A percentile compares a stretch with the other conserved stretches of the same genome.
Conservation (phyloP, 805 yeast species). For the Sugiyamaella smithiae region DNA sequence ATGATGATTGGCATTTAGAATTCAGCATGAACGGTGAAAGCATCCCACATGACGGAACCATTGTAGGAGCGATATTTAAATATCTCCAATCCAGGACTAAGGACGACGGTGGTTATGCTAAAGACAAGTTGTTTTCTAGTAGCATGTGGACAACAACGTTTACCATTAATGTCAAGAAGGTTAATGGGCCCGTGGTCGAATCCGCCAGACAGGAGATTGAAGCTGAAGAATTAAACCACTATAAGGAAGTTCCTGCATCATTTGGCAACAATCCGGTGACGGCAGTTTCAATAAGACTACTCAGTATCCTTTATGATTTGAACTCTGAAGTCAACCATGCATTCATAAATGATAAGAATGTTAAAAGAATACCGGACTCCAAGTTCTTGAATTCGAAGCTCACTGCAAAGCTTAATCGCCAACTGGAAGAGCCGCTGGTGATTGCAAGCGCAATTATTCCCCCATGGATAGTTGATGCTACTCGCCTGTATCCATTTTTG, state of each 20-base stretch:
- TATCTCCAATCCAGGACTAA: slow-evolving; percentile 15
- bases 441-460: slow-evolving; percentile 88
- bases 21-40: slow-evolving; percentile 57
- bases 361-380: slow-evolving; percentile 20
- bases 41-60: slow-evolving; percentile 64
- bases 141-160: slow-evolving; percentile 58
- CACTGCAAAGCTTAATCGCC: slow-evolving; percentile 81
- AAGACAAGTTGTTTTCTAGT: slow-evolving; percentile 14
- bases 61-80: slow-evolving; percentile 62
- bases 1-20: slow-evolving; percentile 45
- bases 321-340: slow-evolving; percentile 26
- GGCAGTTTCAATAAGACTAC: slow-evolving; percentile 25
- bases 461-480: slow-evolving; percentile 74
- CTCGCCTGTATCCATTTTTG: slow-evolving; percentile 72
- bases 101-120: slow-evolving; percentile 12
- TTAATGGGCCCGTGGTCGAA: slow-evolving; percentile 16
- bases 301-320: slow-evolving; percentile 28
- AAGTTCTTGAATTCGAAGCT: slow-evolving; percentile 71
- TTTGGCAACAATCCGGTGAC: slow-evolving; percentile 24
- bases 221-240: slow-evolving; percentile 25
- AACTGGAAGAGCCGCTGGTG: slow-evolving; percentile 82
- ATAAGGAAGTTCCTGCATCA: slow-evolving; percentile 23
- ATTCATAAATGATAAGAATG: slow-evolving; percentile 2
- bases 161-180: slow-evolving; percentile 45
- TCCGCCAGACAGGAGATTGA: slow-evolving; percentile 18